Percentiles rank a stretch among this genome's conserved stretches.
phyloP scores from a whole-genome alignment of 176 grass and related monocot species.

The Rhynchospora pubera region DNA sequence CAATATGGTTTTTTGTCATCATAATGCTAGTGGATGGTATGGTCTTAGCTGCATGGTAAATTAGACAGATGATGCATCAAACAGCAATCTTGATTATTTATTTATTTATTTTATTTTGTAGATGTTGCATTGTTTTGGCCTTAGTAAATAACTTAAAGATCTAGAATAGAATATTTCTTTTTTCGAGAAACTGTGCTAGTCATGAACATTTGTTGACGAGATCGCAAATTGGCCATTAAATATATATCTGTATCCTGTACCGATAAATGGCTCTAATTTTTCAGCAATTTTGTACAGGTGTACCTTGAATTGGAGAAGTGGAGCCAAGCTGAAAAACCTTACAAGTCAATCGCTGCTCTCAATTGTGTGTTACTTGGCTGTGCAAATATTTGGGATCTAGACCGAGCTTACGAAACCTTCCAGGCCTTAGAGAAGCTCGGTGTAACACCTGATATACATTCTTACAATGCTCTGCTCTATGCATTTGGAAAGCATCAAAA shows the following conservation, averaged over 20 bases:
- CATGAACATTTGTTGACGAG: constrained; percentile 1
- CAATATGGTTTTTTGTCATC: neutral
- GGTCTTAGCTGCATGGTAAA: neutral
- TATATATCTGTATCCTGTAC: constrained; percentile 9
- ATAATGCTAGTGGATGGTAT: neutral
- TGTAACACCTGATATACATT: constrained; percentile 79
- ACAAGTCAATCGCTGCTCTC: constrained; percentile 86
- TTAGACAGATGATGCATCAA: neutral
- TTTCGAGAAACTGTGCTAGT: neutral
- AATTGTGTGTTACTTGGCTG: constrained; percentile 97
- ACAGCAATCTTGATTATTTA: too few species aligned
- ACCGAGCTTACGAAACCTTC: constrained; percentile 91
- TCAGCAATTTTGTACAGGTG: constrained; percentile 38
- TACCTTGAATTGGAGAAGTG: constrained; percentile 94
- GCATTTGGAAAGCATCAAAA: constrained; percentile 81
- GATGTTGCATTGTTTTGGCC: too few species aligned
- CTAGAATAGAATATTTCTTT: constrained; percentile 5
- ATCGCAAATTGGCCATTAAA: constrained; percentile 14
- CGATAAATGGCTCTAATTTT: neutral
- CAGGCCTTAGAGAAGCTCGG: constrained; percentile 74
- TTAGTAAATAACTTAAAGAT: neutral
- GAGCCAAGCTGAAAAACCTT: constrained; percentile 59
- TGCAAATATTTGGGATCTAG: constrained; percentile 97
- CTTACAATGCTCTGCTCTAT: constrained; percentile 80
- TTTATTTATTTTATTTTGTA: too few species aligned